Percentiles rank a stretch among this genome's conserved stretches.
These are phyloP conservation scores for Tricholoma bakamatsutake DNA, from an alignment of 768 basidiomycete genomes.

Conservation along the genomic window DNA sequence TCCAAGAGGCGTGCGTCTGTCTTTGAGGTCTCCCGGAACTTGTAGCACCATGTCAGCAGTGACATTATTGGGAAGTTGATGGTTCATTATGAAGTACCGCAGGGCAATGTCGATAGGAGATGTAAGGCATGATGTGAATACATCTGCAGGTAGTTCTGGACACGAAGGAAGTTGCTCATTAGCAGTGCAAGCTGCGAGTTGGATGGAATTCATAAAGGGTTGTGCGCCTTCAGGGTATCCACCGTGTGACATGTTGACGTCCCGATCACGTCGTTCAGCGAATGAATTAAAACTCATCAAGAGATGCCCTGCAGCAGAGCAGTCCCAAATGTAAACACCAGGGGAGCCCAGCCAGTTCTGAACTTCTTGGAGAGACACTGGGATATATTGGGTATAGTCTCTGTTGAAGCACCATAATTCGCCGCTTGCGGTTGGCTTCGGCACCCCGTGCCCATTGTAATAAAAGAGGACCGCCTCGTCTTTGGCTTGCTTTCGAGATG, in stretches of 20 bases:
- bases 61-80: conserved; percentile 75
- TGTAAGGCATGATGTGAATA: conserved; percentile 96
- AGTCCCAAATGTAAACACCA: conserved; percentile 98
- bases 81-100: conserved; percentile 88
- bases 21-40: conserved; percentile 94
- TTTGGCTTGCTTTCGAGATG: conserved; percentile 80
- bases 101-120: conserved; percentile 98
- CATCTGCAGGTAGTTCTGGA: conserved; percentile 94
- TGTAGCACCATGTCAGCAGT: conserved; percentile 90
- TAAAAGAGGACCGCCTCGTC: conserved; percentile 94
- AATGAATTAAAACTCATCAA: conserved; percentile 83
- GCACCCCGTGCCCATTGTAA: conserved; percentile 98
- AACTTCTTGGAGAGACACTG: conserved; percentile 89
- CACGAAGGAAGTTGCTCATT: conserved; percentile 91
- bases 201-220: conserved; percentile 83
- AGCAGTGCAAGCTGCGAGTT: conserved; percentile 90
- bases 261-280: conserved; percentile 70
- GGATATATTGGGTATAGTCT: conserved; percentile 97
- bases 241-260: conserved; percentile 50
- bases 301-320: conserved; percentile 94
- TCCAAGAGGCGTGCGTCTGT: conserved; percentile 91
- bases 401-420: conserved; percentile 99
- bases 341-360: conserved; percentile 94
- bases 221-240: conserved; percentile 56
- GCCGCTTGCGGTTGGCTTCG: conserved; percentile 90